Conservation (phyloP, 2,329 filamentous ascomycete species). For the Triangularia setosa region DNA sequence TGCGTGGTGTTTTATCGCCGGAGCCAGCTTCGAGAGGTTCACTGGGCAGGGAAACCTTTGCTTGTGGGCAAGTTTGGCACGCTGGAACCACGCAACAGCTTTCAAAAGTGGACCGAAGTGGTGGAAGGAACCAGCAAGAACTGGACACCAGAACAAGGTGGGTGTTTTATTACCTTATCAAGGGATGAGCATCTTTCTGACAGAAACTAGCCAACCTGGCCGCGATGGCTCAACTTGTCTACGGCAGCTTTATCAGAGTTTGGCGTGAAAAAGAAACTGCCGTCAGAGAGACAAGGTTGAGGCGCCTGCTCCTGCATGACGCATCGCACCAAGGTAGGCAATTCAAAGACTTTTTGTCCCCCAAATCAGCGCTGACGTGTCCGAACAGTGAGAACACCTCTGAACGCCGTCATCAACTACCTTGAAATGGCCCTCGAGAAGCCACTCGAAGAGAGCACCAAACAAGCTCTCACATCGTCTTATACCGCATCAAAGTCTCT, state of each 20-base stretch:
- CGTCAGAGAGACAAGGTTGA: slow-evolving; percentile 76
- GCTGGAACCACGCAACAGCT: slow-evolving; percentile 74
- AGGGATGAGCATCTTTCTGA: slow-evolving; percentile 41
- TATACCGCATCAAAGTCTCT: slow-evolving; percentile 89
- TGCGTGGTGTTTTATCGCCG: slow-evolving; percentile 88
- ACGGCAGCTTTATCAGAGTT: slow-evolving; percentile 83
- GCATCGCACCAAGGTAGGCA: slow-evolving; percentile 66
- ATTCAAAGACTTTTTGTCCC: slow-evolving; percentile 29
- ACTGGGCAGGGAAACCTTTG: slow-evolving; percentile 82
- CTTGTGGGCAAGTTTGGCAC: slow-evolving; percentile 68
- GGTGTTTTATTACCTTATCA: not conserved
- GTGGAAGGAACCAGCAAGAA: slow-evolving; percentile 77
- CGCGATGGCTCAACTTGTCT: slow-evolving; percentile 80
- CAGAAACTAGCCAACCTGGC: slow-evolving; percentile 50
- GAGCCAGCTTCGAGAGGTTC: slow-evolving; percentile 71
- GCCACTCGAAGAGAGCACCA: slow-evolving; percentile 69
- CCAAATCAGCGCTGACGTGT: slow-evolving; percentile 42
- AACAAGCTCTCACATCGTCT: slow-evolving; percentile 79
- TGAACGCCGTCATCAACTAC: slow-evolving; percentile 93
- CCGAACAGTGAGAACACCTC: slow-evolving; percentile 66
- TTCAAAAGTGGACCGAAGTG: slow-evolving; percentile 76
- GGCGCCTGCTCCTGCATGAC: slow-evolving; percentile 73
- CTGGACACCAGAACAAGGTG: slow-evolving; percentile 74
- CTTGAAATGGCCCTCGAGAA: slow-evolving; percentile 87
- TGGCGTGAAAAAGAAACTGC: slow-evolving; percentile 88